Base-by-base conservation (phyloP, 2,329 filamentous ascomycete genomes). In the Neopestalotiopsis rosae region DNA sequence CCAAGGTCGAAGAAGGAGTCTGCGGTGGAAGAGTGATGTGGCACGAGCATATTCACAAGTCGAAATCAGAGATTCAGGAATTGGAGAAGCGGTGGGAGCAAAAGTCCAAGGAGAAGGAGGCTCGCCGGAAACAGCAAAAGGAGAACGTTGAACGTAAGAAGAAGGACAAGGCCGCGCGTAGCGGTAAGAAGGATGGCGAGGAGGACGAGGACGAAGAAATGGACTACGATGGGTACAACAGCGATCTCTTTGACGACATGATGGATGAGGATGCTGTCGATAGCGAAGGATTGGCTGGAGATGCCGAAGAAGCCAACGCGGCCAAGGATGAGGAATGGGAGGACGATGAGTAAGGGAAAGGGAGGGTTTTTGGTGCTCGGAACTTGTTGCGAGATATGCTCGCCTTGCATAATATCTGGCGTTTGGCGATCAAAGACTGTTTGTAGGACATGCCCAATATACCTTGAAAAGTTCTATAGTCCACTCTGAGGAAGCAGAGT, bases 1-100 rank as follows among this genome's bases (percentile, higher is more conserved):
- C 94, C 67, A 99, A 99, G 83, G 95, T 99, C 4, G 96, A 99
- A 78, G 96, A 99, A 75, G 96, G 95, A 1, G 82, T 98, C 6
- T 98, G 94, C 76, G 88, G 89, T 32, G 96, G 96, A 64, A 96
- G 94, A 79, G 88, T 97, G 68, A 93, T 99, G 92, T 99, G 96
- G 96, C 96, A 99, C 80, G 94, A 98, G 78, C 97, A 94, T 78
- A 90, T 98, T 66, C 89, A 91, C 78, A 99, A 99, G 86, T 90
- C 89, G 6, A 90, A 90, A 74, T 87, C 89, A 20, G 95, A 99
- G 79, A 83, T 94, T 68, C 88, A 91, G 77, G 89, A 92, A 72
- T 82, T 98, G 74, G 95, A 98, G 74, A 89, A 91, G 83, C 88
- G 89, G 73, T 98, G 96, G 93, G 91, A 94, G 73, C 83, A 92